Percentiles rank a stretch among this genome's conserved stretches.
These are phyloP conservation scores for Neolentinus lepideus DNA, from an alignment of 1,284 basidiomycete genomes.

Conservation along the genomic window DNA sequence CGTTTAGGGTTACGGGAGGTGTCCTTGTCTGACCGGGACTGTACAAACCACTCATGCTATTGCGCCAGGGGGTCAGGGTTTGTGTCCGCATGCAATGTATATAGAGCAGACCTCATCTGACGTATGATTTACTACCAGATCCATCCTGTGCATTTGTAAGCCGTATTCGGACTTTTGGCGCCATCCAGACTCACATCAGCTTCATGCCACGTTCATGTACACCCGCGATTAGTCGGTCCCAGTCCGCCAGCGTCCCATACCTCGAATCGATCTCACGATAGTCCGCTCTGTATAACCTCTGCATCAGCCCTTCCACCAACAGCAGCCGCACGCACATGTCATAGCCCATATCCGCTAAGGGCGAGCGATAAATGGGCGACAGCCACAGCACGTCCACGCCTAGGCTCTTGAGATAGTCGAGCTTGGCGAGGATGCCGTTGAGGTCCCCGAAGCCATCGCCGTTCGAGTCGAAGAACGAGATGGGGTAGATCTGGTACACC, in stretches of 20 bases:
- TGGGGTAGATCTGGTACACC: slow-evolving; percentile 75
- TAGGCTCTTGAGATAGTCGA: slow-evolving; percentile 66
- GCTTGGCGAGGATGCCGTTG: slow-evolving; percentile 54
- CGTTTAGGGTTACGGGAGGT: slow-evolving; percentile 40
- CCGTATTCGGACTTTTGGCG: too few species aligned
- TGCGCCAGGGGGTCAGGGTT: background rate
- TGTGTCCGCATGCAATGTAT: background rate
- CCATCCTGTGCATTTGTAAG: slow-evolving; percentile 39
- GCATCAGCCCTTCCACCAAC: background rate
- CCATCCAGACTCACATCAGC: slow-evolving; percentile 54
- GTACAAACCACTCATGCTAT: slow-evolving; percentile 72
- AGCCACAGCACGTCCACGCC: slow-evolving; percentile 74
- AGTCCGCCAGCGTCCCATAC: slow-evolving; percentile 71
- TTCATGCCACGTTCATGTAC: slow-evolving; percentile 65
- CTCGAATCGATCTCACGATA: slow-evolving; percentile 67
- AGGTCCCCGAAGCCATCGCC: slow-evolving; percentile 75
- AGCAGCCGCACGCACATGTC: slow-evolving; percentile 41
- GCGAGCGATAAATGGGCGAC: slow-evolving; percentile 67
- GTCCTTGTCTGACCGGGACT: slow-evolving; percentile 51
- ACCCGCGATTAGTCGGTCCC: slow-evolving; percentile 54
- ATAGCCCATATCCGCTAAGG: slow-evolving; percentile 68
- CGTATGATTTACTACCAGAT: slow-evolving; percentile 78
- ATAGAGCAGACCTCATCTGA: slow-evolving; percentile 49
- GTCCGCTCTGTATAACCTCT: slow-evolving; percentile 40
- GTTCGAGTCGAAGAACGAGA: slow-evolving; percentile 68